Conservation (phyloP, 2,329 filamentous ascomycete genomes). For the Epichloe sp. region DNA sequence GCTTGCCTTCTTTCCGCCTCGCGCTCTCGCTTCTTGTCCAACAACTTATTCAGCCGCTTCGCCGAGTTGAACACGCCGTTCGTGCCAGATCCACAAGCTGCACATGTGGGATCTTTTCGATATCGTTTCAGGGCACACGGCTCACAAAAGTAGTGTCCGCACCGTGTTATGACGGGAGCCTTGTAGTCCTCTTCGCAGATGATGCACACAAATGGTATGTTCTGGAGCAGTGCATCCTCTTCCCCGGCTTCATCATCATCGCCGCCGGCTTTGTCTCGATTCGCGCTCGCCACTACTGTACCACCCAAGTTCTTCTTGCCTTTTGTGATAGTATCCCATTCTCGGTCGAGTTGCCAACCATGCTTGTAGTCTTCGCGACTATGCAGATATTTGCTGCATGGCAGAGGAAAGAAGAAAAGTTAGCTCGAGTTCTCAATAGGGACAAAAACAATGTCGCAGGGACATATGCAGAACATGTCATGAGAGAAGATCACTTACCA, state of each 20-base stretch:
- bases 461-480: not conserved
- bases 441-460: not conserved
- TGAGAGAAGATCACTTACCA: conserved; percentile 15
- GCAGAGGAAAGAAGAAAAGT: not conserved
- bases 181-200: conserved; percentile 73
- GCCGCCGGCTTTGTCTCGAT: conserved; percentile 24
- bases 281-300: conserved; percentile 48
- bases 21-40: conserved; percentile 58
- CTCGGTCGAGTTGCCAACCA: conserved; percentile 88
- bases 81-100: conserved; percentile 72
- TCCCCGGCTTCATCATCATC: conserved; percentile 45
- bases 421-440: not conserved
- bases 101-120: conserved; percentile 74
- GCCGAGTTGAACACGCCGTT: conserved; percentile 83
- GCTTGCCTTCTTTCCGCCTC: conserved; percentile 44
- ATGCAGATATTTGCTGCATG: conserved; percentile 53
- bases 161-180: conserved; percentile 73
- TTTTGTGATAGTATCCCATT: conserved; percentile 81
- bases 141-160: conserved; percentile 94
- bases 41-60: conserved; percentile 66
- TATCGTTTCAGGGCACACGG: conserved; percentile 78
- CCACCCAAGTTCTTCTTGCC: conserved; percentile 50
- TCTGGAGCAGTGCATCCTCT: conserved; percentile 54
- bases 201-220: conserved; percentile 80
- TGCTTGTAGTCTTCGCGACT: conserved; percentile 69